These are phyloP conservation scores for Spizellomyces punctatus DNA, from an alignment of 192 early-diverging fungal genomes.

Conservation along the genomic window DNA sequence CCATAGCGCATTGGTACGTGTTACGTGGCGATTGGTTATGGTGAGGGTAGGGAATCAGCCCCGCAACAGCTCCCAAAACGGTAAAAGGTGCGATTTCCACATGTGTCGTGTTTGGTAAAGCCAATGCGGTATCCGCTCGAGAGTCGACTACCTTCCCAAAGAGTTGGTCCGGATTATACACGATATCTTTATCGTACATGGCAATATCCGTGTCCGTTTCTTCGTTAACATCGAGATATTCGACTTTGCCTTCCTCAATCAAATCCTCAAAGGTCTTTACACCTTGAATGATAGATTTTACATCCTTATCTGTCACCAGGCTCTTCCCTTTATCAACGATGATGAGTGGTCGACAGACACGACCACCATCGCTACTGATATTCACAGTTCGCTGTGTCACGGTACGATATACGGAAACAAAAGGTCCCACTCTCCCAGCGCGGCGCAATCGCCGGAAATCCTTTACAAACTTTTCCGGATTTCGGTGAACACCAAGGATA, in stretches of 20 bases:
- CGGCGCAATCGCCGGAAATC: slow-evolving; percentile 86
- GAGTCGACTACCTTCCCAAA: slow-evolving; percentile 7
- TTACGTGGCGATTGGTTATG: slow-evolving; percentile 99
- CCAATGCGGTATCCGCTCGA: neutral
- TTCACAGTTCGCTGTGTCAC: slow-evolving; percentile 83
- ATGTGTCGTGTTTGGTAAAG: slow-evolving; percentile 79
- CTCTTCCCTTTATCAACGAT: slow-evolving; percentile 84
- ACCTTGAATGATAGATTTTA: slow-evolving; percentile 52
- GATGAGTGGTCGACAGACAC: slow-evolving; percentile 95
- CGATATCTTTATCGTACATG: slow-evolving; percentile 83
- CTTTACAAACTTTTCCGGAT: slow-evolving; percentile 80
- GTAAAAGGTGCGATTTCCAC: slow-evolving; percentile 96
- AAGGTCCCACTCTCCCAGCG: slow-evolving; percentile 84
- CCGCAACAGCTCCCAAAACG: slow-evolving; percentile 94
- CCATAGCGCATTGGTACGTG: slow-evolving; percentile 99
- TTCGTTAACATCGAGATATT: slow-evolving; percentile 97
- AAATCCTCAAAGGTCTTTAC: slow-evolving; percentile 87
- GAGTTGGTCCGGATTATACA: slow-evolving; percentile 42
- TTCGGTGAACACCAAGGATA: slow-evolving; percentile 84
- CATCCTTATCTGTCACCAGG: slow-evolving; percentile 45
- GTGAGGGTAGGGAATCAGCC: slow-evolving; percentile 96
- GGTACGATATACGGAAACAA: slow-evolving; percentile 89
- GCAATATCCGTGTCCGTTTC: slow-evolving; percentile 96
- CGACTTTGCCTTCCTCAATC: slow-evolving; percentile 84
- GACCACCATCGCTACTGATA: slow-evolving; percentile 90